These are phyloP conservation scores for Penicillium diatomitis DNA, from an alignment of 495 filamentous ascomycete genomes.

Conservation along the genomic window DNA sequence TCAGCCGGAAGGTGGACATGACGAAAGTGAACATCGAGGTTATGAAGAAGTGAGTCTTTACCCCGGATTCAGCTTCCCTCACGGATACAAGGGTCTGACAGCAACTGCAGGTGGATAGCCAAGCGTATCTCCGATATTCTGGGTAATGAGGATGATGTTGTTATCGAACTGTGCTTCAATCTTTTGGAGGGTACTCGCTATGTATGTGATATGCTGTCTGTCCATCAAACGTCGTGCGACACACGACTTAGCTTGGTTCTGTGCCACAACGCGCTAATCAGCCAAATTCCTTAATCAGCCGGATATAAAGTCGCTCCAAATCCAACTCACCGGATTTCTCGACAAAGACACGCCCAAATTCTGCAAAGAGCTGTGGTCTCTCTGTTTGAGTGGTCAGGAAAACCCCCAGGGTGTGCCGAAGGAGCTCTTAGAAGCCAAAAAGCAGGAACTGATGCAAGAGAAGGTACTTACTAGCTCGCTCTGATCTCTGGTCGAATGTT, in stretches of 20 bases:
- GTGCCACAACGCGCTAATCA: too few species aligned
- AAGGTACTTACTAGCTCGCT: constrained; percentile 48
- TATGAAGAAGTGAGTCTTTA: constrained; percentile 74
- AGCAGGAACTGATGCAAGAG: constrained; percentile 83
- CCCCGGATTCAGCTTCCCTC: constrained; percentile 4
- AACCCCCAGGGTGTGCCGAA: constrained; percentile 87
- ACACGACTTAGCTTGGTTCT: too few species aligned
- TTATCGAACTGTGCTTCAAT: constrained; percentile 87
- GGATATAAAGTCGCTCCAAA: constrained; percentile 89
- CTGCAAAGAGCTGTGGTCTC: constrained; percentile 87
- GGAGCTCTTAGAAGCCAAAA: constrained; percentile 92
- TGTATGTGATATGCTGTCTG: constrained; percentile 42
- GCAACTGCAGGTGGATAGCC: constrained; percentile 71
- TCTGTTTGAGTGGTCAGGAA: constrained; percentile 81
- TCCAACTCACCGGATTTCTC: constrained; percentile 87
- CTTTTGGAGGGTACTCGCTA: constrained; percentile 70
- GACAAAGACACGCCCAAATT: constrained; percentile 87
- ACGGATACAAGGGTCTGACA: neutral
- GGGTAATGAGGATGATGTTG: constrained; percentile 85
- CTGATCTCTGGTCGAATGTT: neutral
- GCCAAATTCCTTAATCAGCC: constrained; percentile 47
- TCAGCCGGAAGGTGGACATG: constrained; percentile 94
- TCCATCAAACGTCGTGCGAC: too few species aligned
- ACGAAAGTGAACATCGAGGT: constrained; percentile 92
- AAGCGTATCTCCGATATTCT: constrained; percentile 78